These are phyloP conservation scores for Puccinellia tenuiflora DNA, from an alignment of 176 grass and related monocot genomes.

Conservation along the genomic window DNA sequence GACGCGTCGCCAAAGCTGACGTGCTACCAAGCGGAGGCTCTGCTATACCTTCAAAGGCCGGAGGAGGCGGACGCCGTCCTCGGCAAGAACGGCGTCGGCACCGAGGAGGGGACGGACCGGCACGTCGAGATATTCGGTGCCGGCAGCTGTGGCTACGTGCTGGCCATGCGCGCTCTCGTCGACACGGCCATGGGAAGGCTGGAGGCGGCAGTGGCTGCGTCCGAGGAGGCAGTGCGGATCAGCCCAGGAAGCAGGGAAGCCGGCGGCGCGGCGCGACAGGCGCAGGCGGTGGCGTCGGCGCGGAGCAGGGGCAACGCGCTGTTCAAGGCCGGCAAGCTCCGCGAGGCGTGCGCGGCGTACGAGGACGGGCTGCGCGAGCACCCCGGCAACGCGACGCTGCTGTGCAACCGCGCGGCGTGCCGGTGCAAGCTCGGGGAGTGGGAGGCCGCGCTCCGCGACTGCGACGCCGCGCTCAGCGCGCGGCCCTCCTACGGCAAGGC, in stretches of 20 bases:
- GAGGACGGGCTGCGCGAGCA: neutral
- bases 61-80: neutral
- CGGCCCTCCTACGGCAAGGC: neutral
- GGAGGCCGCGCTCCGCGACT: neutral
- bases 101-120: neutral
- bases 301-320: neutral
- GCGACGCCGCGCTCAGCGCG: neutral
- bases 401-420: constrained; percentile 6
- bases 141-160: neutral
- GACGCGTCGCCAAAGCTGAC: neutral
- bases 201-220: neutral
- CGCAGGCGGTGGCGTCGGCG: neutral
- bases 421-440: neutral
- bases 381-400: neutral
- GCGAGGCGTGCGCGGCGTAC: neutral
- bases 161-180: neutral
- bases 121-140: neutral
- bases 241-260: neutral
- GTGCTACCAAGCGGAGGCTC: neutral
- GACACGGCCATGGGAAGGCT: neutral
- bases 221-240: neutral
- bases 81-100: neutral
- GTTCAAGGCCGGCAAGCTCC: neutral
- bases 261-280: neutral
- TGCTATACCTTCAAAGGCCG: neutral